Evolutionary conservation across 768 basidiomycete genomes (phyloP), one percentile per base, ranked within the genome.

Genomic region (Pleurotus tuoliensis): DNA sequence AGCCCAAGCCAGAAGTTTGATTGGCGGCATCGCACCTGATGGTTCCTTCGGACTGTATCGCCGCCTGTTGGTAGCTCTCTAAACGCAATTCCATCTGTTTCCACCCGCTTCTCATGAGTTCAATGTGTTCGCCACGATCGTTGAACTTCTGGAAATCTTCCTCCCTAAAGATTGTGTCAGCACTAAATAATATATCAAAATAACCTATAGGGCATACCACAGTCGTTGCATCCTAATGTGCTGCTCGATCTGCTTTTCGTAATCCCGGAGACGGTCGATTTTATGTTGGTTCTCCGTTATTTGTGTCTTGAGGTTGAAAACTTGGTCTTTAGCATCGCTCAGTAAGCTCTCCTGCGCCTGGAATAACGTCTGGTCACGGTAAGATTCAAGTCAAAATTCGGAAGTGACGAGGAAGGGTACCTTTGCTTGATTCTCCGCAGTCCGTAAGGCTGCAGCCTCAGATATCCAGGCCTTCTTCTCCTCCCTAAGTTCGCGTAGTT

Each of bases 221-320:
- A 93, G 70, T 50, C 81, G 78, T 64, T 92, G 89, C 64, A 88
- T 81, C 56, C 84, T 82, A 43, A 87, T 74, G 58, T 92, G 81
- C 63, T 94, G 90, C 52, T 91, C 87, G 45, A 96, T 92, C 62
- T 90, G 87, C n/a, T 73, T 76, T 66, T 97, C 94, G 61, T 94
- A 96, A 67, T 96, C 92, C 49, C 78, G 74, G 43, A 96, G 74
- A 15, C 89, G 81, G 58, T 87, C 84, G 11, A 96, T 82, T 66
- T 94, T 94, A 63, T 90, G 90, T 58, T 86, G 82, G 46, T 79
- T 86, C 69, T 90, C 90, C 63, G 90, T 89, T 61, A 80, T 78
- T 63, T 86, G 81, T 16, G 90, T 94, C 66, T 87, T 75, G 27
- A 96, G 73, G 52, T 82, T 77, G 63, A 89, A 90, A 1, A 91